Base-by-base conservation (phyloP, 352 stramenopile species). In the Globisporangium acanthophoron region DNA sequence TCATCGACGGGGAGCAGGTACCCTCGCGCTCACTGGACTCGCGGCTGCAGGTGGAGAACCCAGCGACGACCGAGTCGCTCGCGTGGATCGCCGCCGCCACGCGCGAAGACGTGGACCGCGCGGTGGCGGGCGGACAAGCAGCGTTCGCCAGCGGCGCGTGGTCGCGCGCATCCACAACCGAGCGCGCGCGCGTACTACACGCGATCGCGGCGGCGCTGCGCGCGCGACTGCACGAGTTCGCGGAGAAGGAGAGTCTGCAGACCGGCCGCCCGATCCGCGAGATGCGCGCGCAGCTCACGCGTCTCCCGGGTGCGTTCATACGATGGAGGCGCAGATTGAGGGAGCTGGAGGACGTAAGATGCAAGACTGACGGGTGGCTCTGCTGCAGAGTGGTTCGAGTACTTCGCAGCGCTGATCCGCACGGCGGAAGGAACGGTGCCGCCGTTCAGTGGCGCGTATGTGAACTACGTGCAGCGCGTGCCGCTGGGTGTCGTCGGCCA, bases 311-410 rank as follows among this genome's bases (percentile, higher is more conserved):
- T 81, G 52, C 15, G 62, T 48, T 13, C 16, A 12, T 2, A 33
- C 18, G 5, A 15, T 6, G 9, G 15, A 12, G n/a, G n/a, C 0
- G 5, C 3, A 5, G 11, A 3, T 5, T 5, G 37, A 15, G 11
- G 4, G 37, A 43, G 37, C 11, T 13, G 11, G 12, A 15, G 3
- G 37, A 43, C 8, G 0, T 8, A 11, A 18, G 12, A 15, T 16
- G 1, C 1, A 15, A 43, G 37, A 43, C 37, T 43, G 37, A 35
- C 20, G 21, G 20, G 11, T 16, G 33, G 18, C 20, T 52, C n/a
- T 41, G 16, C 12, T 29, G 31, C 56, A 69, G 84, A 94, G 62
- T 93, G 84, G 83, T 86, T 92, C 53, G 81, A 92, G 69, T 93
- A 94, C 55, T 93, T 92, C 65, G 74, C 78, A 35, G 73, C 78